A percentile compares a stretch with the other conserved stretches of the same genome.
phyloP scores from a whole-genome alignment of 2,329 filamentous ascomycete species.

The Neopestalotiopsis clavispora region DNA sequence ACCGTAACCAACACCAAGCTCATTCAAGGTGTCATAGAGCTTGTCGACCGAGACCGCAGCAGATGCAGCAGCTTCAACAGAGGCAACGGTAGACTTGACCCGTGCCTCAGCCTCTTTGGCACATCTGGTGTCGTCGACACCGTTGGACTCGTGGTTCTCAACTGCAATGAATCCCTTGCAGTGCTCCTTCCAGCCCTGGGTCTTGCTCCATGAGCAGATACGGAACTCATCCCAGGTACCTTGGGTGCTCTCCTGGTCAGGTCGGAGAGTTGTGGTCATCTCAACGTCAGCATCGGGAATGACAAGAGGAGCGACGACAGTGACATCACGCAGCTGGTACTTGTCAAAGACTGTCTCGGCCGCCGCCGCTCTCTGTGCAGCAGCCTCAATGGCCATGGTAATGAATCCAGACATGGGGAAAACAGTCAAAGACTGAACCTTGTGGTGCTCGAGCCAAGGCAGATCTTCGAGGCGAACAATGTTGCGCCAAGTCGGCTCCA shows the following conservation, averaged over 20 bases:
- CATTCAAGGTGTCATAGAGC: slow-evolving; percentile 52
- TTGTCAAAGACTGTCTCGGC: slow-evolving; percentile 40
- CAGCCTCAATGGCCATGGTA: slow-evolving; percentile 56
- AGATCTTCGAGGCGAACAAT: slow-evolving; percentile 51
- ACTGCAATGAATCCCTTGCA: slow-evolving; percentile 58
- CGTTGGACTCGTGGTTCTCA: slow-evolving; percentile 40
- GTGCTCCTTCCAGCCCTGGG: slow-evolving; percentile 62
- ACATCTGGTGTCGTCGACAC: slow-evolving; percentile 44
- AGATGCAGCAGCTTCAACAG: slow-evolving; percentile 34
- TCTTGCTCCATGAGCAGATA: slow-evolving; percentile 57
- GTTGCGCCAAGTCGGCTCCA: slow-evolving; percentile 55
- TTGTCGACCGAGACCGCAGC: slow-evolving; percentile 35
- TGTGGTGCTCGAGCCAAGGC: slow-evolving; percentile 64
- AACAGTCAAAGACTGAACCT: slow-evolving; percentile 59
- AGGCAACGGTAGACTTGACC: slow-evolving; percentile 35
- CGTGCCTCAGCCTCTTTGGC: slow-evolving; percentile 32
- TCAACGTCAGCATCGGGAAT: slow-evolving; percentile 55
- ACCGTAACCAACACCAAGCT: slow-evolving; percentile 55
- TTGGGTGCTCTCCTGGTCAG: slow-evolving; percentile 46
- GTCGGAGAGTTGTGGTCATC: slow-evolving; percentile 51
- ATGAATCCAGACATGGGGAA: slow-evolving; percentile 61
- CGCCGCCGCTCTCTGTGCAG: slow-evolving; percentile 38
- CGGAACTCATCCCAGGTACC: slow-evolving; percentile 60
- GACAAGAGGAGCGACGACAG: slow-evolving; percentile 50
- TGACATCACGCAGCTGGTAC: slow-evolving; percentile 53